Base-by-base conservation (phyloP, 148 eudicot genomes). In the Pharnaceum exiguum region DNA sequence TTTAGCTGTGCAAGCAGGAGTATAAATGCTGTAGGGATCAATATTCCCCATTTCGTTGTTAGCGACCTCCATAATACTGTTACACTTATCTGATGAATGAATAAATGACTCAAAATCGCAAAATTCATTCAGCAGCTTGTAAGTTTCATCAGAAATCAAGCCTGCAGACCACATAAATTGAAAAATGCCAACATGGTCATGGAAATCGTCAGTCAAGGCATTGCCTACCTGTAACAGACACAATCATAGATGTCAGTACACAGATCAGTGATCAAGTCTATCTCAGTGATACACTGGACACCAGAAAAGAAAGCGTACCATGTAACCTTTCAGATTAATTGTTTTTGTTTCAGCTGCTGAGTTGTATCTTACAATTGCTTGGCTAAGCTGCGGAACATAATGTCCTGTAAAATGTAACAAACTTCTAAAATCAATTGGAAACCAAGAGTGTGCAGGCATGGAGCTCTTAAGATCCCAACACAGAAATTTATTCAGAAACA, bases 101-200 rank as follows among this genome's bases (percentile, higher is more conserved):
- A 86, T 50, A 68, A 79, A 93, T 39, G 96, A 74, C 50, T 85
- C 75, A 40, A 53, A 56, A 68, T 74, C 89, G 12, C 99, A 93
- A 38, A 65, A 64, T 24, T 57, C 36, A 49, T 93, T 93, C 52
- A 84, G 72, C 68, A 70, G 73, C 77, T 79, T 93, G 79, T 70
- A 89, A 7, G 95, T 88, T 79, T 85, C 83, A 38, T 83, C 96
- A 32, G 99, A 93, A 52, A 93, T 85, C 82, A 93, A 58, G 59
- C 99, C 99, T 68, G 86, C 75, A 44, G 99, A 69, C 99, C 99
- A 93, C 95, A 88, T 65, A 64, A 85, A 93, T 56, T 93, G 85
- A 73, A 81, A 93, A 25, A 85, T 19, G 49, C 99, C 99, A 60
- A 79, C 64, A 63, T 83, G 86, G 66, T 93, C 99, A 55, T 73